Evolutionary conservation across 805 yeast species (phyloP).

Genomic region (Tetrapisispora fleetii): DNA sequence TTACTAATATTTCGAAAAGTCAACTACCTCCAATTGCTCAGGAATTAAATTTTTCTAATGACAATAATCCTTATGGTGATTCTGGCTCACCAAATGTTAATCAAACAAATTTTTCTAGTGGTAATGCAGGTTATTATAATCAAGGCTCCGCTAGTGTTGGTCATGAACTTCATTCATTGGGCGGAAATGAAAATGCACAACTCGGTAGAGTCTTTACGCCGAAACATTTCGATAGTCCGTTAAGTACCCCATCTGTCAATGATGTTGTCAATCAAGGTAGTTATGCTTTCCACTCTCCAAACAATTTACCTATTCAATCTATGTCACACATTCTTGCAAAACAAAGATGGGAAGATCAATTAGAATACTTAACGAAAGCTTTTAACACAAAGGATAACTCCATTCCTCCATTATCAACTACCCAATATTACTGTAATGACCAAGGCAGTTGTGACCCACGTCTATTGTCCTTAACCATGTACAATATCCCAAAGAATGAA

Average conservation of each 20-base stretch:
- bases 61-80: neutral
- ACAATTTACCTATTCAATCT: slow-evolving; percentile 6
- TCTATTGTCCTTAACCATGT: slow-evolving; percentile 66
- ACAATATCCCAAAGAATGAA: slow-evolving; percentile 71
- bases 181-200: neutral
- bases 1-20: neutral
- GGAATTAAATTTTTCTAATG: neutral
- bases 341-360: slow-evolving; percentile 29
- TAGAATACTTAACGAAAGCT: slow-evolving; percentile 31
- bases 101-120: neutral
- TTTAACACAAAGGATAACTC: slow-evolving; percentile 72
- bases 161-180: neutral
- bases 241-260: neutral
- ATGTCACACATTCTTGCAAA: slow-evolving; percentile 26
- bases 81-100: neutral
- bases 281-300: slow-evolving; percentile 4
- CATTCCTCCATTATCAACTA: slow-evolving; percentile 65
- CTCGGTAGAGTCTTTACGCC: slow-evolving; percentile 8
- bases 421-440: slow-evolving; percentile 57
- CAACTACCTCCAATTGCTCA: slow-evolving; percentile 2
- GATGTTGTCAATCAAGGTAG: slow-evolving; percentile 1
- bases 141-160: neutral
- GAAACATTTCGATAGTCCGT: slow-evolving; percentile 8
- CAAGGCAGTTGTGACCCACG: slow-evolving; percentile 80
- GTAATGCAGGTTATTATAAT: neutral